Conservation (phyloP, 202 grass and related monocot genomes). For the Thinopyrum obtusiflorum region DNA sequence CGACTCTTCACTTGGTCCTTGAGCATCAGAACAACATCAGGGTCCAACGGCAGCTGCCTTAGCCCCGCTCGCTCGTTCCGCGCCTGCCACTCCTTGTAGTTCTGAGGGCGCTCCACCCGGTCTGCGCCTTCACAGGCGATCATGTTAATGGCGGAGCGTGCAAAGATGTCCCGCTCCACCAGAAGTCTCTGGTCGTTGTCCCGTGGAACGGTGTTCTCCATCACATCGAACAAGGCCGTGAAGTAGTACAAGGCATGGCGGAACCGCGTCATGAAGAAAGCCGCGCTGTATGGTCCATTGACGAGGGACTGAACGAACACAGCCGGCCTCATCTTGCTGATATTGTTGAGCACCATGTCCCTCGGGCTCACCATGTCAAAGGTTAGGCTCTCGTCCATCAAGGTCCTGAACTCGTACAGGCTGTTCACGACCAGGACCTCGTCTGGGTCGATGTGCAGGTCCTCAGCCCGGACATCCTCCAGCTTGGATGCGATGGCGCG, state of each 20-base stretch:
- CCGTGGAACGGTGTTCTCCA: slow-evolving; percentile 33
- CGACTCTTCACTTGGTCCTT: slow-evolving; percentile 31
- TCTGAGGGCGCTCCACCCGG: slow-evolving; percentile 50
- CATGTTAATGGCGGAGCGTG: slow-evolving; percentile 39
- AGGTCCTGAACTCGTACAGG: slow-evolving; percentile 27
- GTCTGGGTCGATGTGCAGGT: slow-evolving; percentile 41
- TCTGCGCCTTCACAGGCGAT: slow-evolving; percentile 55
- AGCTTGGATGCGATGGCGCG: slow-evolving; percentile 41
- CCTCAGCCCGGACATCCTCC: slow-evolving; percentile 33
- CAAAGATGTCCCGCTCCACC: slow-evolving; percentile 48
- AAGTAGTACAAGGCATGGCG: slow-evolving; percentile 46
- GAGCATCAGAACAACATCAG: slow-evolving; percentile 34
- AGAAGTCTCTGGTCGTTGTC: slow-evolving; percentile 32
- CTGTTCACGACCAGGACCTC: slow-evolving; percentile 54
- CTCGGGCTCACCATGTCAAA: slow-evolving; percentile 37
- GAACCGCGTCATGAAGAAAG: slow-evolving; percentile 60
- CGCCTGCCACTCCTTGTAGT: slow-evolving; percentile 60
- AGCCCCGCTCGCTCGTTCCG: slow-evolving; percentile 46
- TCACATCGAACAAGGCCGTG: slow-evolving; percentile 50
- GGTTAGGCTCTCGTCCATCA: slow-evolving; percentile 50
- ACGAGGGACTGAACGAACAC: slow-evolving; percentile 42
- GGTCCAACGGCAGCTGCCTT: slow-evolving; percentile 46
- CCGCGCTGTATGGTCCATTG: slow-evolving; percentile 42
- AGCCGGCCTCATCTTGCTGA: slow-evolving; percentile 41
- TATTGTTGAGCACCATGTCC: slow-evolving; percentile 43